Evolutionary conservation across 495 filamentous ascomycete species (phyloP).

Genomic region (Aspergillus mulundensis): DNA sequence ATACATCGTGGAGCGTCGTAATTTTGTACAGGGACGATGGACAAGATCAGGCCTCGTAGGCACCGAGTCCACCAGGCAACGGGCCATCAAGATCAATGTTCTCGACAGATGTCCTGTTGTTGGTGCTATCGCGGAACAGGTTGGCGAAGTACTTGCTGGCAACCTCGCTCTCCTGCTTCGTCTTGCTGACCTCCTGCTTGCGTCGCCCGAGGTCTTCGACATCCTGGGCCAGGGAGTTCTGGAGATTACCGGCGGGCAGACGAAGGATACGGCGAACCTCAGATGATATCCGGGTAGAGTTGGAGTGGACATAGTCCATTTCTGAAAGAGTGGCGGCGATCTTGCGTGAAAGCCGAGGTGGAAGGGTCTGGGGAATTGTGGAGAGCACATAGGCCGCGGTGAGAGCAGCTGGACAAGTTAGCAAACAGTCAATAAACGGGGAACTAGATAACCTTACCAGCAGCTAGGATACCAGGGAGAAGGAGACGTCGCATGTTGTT

Average conservation of each 20-base stretch:
- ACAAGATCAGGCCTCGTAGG: conserved; percentile 21
- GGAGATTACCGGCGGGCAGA: conserved; percentile 76
- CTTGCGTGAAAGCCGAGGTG: conserved; percentile 79
- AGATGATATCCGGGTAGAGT: conserved; percentile 73
- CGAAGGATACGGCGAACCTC: conserved; percentile 85
- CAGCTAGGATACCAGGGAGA: conserved; percentile 70
- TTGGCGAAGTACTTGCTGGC: conserved; percentile 86
- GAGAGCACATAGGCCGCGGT: conserved; percentile 74
- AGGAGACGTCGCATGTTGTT: conserved; percentile 78
- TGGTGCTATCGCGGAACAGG: conserved; percentile 68
- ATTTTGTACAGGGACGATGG: conserved; percentile 17
- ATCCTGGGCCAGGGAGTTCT: conserved; percentile 70
- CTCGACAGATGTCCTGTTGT: conserved; percentile 69
- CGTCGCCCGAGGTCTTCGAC: conserved; percentile 75
- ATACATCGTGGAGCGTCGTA: conserved; percentile 21
- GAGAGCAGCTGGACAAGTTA: conserved; percentile 57
- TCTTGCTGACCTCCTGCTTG: conserved; percentile 74
- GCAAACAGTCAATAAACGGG: conserved; percentile 14
- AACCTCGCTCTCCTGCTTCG: conserved; percentile 67
- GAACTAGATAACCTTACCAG: conserved; percentile 55
- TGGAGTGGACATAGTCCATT: conserved; percentile 89
- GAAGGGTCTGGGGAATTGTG: conserved; percentile 83
- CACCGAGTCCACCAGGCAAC: conserved; percentile 39
- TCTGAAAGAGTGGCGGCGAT: conserved; percentile 70
- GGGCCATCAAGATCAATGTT: conserved; percentile 74